Percentiles rank a stretch among this genome's conserved stretches.
Conservation (phyloP, 306 rosid genomes). For the Cercis canadensis region DNA sequence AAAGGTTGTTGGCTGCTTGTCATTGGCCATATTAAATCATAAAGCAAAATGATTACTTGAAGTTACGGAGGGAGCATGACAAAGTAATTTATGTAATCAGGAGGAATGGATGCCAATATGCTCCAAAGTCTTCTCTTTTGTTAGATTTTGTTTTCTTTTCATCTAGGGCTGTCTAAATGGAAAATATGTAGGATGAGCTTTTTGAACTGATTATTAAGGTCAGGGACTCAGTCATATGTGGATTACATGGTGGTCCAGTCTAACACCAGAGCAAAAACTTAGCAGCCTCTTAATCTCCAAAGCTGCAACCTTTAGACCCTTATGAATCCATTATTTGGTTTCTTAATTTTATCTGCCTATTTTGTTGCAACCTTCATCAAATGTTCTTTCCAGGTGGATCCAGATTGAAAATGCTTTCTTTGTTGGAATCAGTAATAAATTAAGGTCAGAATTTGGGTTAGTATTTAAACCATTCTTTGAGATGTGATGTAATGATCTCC, state of each 20-base stretch:
- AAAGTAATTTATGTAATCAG: background rate
- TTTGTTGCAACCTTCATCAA: background rate
- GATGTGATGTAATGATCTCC: background rate
- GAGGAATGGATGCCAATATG: background rate
- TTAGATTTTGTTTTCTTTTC: background rate
- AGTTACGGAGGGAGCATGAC: background rate
- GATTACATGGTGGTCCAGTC: too few species aligned
- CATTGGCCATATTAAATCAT: too few species aligned
- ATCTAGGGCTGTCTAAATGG: background rate
- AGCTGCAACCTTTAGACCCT: background rate
- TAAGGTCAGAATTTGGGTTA: background rate
- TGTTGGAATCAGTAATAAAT: background rate
- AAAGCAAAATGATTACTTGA: too few species aligned
- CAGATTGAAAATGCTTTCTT: background rate
- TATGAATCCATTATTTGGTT: background rate
- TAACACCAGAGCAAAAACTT: background rate
- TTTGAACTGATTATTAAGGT: background rate
- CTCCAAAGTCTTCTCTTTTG: too few species aligned
- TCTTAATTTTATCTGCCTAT: background rate
- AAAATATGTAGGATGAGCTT: too few species aligned
- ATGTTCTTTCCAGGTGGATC: background rate
- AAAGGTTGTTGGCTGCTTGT: too few species aligned
- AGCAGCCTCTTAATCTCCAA: background rate
- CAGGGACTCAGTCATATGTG: background rate
- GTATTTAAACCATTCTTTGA: background rate